These are phyloP conservation scores for Penicillium sclerotigenum DNA, from an alignment of 2,329 filamentous ascomycete species.

Conservation along the genomic window DNA sequence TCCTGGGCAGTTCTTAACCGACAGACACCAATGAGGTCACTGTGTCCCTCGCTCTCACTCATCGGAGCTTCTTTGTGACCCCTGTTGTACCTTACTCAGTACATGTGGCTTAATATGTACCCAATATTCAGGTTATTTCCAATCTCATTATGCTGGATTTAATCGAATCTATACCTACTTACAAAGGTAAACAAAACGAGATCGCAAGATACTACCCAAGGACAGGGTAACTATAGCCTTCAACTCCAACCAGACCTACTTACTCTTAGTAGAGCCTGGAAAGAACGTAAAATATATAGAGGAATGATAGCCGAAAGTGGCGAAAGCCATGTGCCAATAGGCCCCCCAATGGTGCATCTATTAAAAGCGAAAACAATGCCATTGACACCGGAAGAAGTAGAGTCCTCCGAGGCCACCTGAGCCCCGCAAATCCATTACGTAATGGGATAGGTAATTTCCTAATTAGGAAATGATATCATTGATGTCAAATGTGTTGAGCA, in stretches of 20 bases:
- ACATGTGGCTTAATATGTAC: not conserved
- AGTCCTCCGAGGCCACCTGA: not conserved
- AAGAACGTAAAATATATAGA: not conserved
- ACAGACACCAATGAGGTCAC: conserved; percentile 5
- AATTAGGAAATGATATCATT: conserved; percentile 5
- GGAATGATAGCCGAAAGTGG: not conserved
- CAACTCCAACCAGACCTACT: not conserved
- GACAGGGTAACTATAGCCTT: not conserved
- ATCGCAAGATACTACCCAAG: not conserved
- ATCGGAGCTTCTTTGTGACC: not conserved
- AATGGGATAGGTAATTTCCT: not conserved
- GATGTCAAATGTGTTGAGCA: not conserved
- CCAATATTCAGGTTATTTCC: not conserved
- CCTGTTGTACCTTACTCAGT: not conserved
- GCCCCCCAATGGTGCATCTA: not conserved
- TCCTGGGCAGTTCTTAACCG: not conserved
- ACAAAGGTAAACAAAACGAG: no score
- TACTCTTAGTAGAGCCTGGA: not conserved
- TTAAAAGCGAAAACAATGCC: conserved; percentile 3
- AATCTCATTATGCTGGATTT: not conserved
- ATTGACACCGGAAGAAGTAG: not conserved
- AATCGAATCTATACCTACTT: no score
- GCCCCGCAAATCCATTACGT: not conserved
- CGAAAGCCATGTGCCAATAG: not conserved
- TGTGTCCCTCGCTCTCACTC: not conserved